Evolutionary conservation across 2,329 filamentous ascomycete genomes (phyloP).

Genomic region (Sporothrix phasma): DNA sequence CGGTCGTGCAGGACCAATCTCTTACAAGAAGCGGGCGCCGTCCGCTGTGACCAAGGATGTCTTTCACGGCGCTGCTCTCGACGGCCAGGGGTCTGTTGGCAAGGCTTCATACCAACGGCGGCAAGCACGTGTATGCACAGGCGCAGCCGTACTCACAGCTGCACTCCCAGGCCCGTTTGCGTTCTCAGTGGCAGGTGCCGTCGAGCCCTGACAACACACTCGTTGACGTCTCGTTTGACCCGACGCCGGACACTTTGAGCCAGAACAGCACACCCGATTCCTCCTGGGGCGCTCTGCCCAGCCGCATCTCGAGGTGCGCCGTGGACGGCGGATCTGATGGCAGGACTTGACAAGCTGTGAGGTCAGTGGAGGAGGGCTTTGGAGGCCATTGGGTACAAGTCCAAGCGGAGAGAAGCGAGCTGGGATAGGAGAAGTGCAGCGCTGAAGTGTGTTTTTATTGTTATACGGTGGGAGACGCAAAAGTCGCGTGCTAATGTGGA

Average conservation of each 20-base stretch:
- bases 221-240: not conserved
- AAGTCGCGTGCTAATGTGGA: too few species aligned
- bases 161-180: too few species aligned
- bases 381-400: too few species aligned
- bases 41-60: not conserved
- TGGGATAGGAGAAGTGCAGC: too few species aligned
- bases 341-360: slow-evolving; percentile 11
- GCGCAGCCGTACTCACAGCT: not conserved
- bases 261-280: not conserved
- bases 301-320: not conserved
- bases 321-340: slow-evolving; percentile 15
- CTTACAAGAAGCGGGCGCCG: not conserved
- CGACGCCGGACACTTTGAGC: not conserved
- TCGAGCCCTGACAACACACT: not conserved
- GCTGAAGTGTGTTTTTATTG: too few species aligned
- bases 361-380: too few species aligned
- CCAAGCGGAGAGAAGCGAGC: too few species aligned
- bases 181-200: not conserved
- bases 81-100: not conserved
- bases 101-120: not conserved
- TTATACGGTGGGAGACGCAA: too few species aligned
- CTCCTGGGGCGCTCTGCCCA: not conserved
- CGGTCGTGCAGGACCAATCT: not conserved
- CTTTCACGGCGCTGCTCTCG: not conserved
- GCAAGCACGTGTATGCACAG: not conserved